Percentiles rank a stretch among this genome's conserved stretches.
Conservation (phyloP, 2,329 filamentous ascomycete species). For the Fusarium nisikadoi region DNA sequence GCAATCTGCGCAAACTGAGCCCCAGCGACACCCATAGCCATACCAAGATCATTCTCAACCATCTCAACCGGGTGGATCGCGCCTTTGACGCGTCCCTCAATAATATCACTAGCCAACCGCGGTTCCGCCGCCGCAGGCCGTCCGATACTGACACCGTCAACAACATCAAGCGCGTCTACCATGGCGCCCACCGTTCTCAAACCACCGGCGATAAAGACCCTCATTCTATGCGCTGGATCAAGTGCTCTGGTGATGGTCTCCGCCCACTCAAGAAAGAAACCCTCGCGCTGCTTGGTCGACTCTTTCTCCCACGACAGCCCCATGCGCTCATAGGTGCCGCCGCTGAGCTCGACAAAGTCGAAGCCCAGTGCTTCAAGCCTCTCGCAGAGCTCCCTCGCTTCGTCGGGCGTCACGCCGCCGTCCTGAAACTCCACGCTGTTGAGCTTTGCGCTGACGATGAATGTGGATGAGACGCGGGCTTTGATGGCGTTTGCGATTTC, state of each 20-base stretch:
- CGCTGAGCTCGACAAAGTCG: constrained; percentile 69
- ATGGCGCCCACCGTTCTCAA: constrained; percentile 66
- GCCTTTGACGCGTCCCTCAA: constrained; percentile 36
- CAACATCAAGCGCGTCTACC: constrained; percentile 64
- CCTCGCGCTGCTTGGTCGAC: constrained; percentile 63
- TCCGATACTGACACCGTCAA: constrained; percentile 69
- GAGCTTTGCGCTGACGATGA: constrained; percentile 65
- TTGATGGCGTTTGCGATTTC: constrained; percentile 54
- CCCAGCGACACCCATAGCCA: constrained; percentile 6
- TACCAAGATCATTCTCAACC: constrained; percentile 25
- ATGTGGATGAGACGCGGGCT: constrained; percentile 43
- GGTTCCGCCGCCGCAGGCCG: constrained; percentile 50
- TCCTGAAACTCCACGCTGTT: constrained; percentile 67
- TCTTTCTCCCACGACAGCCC: constrained; percentile 63
- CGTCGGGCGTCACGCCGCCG: constrained; percentile 61
- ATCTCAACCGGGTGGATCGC: constrained; percentile 25
- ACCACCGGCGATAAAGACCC: constrained; percentile 67
- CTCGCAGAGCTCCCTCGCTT: constrained; percentile 59
- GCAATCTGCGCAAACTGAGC: constrained; percentile 37
- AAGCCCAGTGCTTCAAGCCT: constrained; percentile 60
- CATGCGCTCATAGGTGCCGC: constrained; percentile 67
- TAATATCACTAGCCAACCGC: constrained; percentile 45
- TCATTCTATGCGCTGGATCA: constrained; percentile 55
- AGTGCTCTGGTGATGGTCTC: constrained; percentile 57
- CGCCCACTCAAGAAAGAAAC: constrained; percentile 70